phyloP scores from a whole-genome alignment of 108 stramenopile species.

The Epithemia pelagica region DNA sequence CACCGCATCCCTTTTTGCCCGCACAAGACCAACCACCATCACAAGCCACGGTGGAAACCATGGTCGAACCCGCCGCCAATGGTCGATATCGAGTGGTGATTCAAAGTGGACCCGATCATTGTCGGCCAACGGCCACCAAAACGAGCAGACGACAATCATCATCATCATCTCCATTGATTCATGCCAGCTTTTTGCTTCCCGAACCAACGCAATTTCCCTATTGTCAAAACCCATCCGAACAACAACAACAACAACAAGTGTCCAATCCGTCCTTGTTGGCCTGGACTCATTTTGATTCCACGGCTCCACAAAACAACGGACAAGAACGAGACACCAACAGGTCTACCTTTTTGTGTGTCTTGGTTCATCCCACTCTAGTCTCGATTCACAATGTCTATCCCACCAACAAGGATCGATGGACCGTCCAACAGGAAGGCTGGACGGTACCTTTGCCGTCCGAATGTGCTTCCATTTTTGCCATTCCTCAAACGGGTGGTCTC shows the following conservation, averaged over 20 bases:
- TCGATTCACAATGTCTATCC: constrained; percentile 63
- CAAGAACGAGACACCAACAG: neutral
- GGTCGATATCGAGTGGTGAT: constrained; percentile 1
- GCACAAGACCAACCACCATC: too few species aligned
- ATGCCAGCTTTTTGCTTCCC: neutral
- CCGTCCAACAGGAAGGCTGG: constrained; percentile 47
- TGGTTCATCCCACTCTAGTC: constrained; percentile 46
- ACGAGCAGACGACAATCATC: neutral
- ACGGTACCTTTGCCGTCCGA: constrained; percentile 64
- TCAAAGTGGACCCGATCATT: constrained; percentile 4
- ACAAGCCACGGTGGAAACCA: neutral
- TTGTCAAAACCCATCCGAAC: neutral
- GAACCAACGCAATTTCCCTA: neutral
- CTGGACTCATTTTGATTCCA: neutral
- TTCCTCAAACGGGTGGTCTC: constrained; percentile 33
- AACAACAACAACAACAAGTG: neutral
- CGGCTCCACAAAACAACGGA: neutral
- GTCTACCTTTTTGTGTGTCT: constrained; percentile 56
- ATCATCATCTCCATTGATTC: neutral
- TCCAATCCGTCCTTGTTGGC: neutral
- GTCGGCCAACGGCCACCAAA: neutral
- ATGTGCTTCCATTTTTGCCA: constrained; percentile 40
- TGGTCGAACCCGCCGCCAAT: neutral
- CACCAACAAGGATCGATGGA: neutral
- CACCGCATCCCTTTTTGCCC: neutral